A percentile compares a stretch with the other conserved stretches of the same genome.
These are phyloP conservation scores for Vitrella brassicaformis DNA, from an alignment of 73 alveolate species.

Conservation along the genomic window DNA sequence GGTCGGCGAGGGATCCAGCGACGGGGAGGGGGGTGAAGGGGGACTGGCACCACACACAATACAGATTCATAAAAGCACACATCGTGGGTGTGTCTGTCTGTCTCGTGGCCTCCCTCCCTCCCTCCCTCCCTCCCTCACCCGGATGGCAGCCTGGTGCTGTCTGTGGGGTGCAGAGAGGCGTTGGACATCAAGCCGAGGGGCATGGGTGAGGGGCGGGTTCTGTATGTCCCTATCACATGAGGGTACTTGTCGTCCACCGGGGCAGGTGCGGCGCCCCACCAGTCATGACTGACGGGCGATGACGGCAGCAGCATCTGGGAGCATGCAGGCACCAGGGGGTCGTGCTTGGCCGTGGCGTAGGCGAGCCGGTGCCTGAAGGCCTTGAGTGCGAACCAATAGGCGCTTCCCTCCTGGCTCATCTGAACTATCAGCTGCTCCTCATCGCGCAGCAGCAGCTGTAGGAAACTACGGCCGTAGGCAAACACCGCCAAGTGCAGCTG, in stretches of 20 bases:
- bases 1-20: not conserved
- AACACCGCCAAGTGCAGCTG: too few species aligned
- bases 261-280: not conserved
- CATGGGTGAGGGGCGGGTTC: not conserved
- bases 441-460: not conserved
- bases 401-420: not conserved
- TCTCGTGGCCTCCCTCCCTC: not conserved
- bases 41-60: too few species aligned
- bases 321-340: not conserved
- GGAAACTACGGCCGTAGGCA: not conserved
- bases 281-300: not conserved
- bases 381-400: not conserved
- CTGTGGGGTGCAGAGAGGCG: too few species aligned
- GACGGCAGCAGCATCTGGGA: not conserved
- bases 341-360: not conserved
- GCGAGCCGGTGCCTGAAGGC: not conserved
- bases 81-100: not conserved
- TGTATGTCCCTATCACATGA: not conserved
- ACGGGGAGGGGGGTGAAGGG: not conserved
- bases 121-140: not conserved
- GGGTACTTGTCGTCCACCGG: not conserved
- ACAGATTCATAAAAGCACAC: too few species aligned
- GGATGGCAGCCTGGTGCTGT: not conserved
- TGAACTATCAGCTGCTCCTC: not conserved
- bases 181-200: not conserved